Percentiles rank a stretch among this genome's conserved stretches.
Conservation (phyloP, 2,329 filamentous ascomycete species). For the Talaromyces sp. region DNA sequence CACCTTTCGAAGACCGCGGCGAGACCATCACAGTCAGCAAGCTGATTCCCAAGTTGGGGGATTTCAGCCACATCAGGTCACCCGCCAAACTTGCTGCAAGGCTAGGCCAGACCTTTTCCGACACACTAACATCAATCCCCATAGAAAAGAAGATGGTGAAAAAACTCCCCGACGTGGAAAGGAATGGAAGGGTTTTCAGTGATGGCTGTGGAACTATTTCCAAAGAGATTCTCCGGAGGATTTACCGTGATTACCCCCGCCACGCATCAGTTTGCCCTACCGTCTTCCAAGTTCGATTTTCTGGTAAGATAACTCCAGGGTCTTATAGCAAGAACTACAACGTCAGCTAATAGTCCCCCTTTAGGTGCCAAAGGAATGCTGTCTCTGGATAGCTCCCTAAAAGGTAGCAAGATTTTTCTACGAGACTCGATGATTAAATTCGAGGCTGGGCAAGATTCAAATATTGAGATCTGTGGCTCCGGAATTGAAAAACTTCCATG, state of each 20-base stretch:
- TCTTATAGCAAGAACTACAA: background rate
- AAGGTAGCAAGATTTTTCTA: slow-evolving; percentile 56
- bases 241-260: slow-evolving; percentile 47
- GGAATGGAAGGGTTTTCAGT: slow-evolving; percentile 58
- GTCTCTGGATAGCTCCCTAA: slow-evolving; percentile 59
- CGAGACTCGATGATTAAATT: slow-evolving; percentile 81
- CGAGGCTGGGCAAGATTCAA: slow-evolving; percentile 14
- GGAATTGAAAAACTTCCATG: slow-evolving; percentile 64
- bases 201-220: slow-evolving; percentile 79
- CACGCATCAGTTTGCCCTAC: slow-evolving; percentile 20
- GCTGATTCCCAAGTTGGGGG: slow-evolving; percentile 45
- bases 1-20: slow-evolving; percentile 39
- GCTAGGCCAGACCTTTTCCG: slow-evolving; percentile 66
- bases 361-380: slow-evolving; percentile 69
- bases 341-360: background rate
- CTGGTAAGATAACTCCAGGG: slow-evolving; percentile 37
- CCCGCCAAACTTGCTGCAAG: slow-evolving; percentile 57
- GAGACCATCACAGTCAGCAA: slow-evolving; percentile 28
- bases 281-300: slow-evolving; percentile 67
- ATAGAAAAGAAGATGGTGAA: slow-evolving; percentile 29
- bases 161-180: slow-evolving; percentile 24
- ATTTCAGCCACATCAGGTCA: slow-evolving; percentile 49
- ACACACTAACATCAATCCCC: slow-evolving; percentile 62
- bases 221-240: slow-evolving; percentile 50
- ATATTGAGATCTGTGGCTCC: slow-evolving; percentile 45